Conservation (phyloP, 106 monocot species). For the Apostasia ramifera region DNA sequence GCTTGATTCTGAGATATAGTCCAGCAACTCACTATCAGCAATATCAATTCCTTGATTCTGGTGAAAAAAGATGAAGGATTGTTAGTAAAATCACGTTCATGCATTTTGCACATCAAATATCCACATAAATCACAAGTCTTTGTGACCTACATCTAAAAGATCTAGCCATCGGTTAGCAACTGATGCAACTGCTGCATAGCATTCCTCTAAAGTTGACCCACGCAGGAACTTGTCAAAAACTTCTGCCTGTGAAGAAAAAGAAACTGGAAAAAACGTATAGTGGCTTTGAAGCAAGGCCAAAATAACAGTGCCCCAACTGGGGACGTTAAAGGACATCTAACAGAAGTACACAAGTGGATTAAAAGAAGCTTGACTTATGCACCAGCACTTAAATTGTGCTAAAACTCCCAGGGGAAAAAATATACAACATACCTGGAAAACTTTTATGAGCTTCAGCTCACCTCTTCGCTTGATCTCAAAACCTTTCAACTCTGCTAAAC, state of each 20-base stretch:
- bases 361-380: too few relatives aligned
- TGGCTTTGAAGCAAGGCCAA: background rate
- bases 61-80: constrained; percentile 6
- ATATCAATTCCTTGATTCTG: constrained; percentile 96
- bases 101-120: too few relatives aligned
- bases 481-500: constrained; percentile 94
- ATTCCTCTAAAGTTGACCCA: constrained; percentile 86
- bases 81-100: background rate
- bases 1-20: constrained; percentile 97
- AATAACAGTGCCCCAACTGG: background rate
- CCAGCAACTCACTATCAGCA: constrained; percentile 90
- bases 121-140: background rate
- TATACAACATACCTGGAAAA: constrained; percentile 74
- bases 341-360: too few relatives aligned
- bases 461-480: constrained; percentile 99
- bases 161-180: constrained; percentile 97
- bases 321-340: too few relatives aligned
- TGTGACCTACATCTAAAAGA: constrained; percentile 82
- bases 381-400: too few relatives aligned
- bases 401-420: too few relatives aligned
- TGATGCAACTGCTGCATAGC: constrained; percentile 90
- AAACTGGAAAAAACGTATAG: background rate
- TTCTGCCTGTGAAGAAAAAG: constrained; percentile 56
- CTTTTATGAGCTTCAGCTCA: constrained; percentile 98
- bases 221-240: constrained; percentile 96